phyloP scores from a whole-genome alignment of 2,329 filamentous ascomycete species.

The Cercospora berteroae region DNA sequence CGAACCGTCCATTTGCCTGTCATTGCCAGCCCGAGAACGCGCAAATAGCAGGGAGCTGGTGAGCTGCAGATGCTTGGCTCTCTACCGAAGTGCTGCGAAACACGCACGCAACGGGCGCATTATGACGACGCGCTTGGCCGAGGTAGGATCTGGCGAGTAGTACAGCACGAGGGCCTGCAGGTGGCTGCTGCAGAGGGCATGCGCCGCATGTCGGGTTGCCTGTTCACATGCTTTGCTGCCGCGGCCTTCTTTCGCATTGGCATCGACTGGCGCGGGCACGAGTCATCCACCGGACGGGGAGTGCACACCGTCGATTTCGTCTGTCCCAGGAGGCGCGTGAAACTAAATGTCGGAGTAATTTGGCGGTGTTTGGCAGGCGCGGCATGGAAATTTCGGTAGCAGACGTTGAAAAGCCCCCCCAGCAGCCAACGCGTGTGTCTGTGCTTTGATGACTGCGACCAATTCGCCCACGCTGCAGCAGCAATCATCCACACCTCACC shows the following conservation, averaged over 20 bases:
- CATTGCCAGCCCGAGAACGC: background rate
- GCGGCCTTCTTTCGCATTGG: background rate
- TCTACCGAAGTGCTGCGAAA: background rate
- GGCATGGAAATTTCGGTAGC: constrained; percentile 1
- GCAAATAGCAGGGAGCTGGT: constrained; percentile 1
- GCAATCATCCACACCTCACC: background rate
- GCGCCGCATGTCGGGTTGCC: background rate
- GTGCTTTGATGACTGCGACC: constrained; percentile 9
- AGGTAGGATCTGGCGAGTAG: background rate
- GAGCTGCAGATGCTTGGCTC: constrained; percentile 3
- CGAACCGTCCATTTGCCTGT: background rate
- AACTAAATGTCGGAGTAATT: constrained; percentile 5
- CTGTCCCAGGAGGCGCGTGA: background rate
- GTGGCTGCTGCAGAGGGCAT: background rate
- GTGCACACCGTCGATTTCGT: background rate
- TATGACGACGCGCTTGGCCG: constrained; percentile 5
- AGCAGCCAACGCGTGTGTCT: background rate
- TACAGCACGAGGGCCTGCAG: background rate
- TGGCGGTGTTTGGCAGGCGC: background rate
- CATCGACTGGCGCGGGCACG: background rate
- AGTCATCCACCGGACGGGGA: background rate
- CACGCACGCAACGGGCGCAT: constrained; percentile 1
- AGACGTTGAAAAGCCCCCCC: background rate
- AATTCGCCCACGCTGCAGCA: background rate
- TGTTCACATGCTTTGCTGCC: background rate